A percentile compares a stretch with the other conserved stretches of the same genome.
These are phyloP conservation scores for Pleurotus sapidus DNA, from an alignment of 768 basidiomycete genomes.

Conservation along the genomic window DNA sequence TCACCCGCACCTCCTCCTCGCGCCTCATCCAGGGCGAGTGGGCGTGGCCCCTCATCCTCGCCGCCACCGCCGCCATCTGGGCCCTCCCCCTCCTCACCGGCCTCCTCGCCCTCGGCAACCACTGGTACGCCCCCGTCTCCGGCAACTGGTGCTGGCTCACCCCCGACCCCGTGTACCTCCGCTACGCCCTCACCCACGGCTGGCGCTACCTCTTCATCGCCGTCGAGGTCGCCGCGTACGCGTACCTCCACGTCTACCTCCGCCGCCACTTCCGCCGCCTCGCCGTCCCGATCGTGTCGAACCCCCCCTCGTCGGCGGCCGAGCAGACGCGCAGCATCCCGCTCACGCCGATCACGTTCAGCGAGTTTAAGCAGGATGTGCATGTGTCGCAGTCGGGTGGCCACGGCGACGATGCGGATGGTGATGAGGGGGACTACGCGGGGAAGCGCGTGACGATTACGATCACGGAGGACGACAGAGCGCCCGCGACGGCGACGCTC, in stretches of 20 bases:
- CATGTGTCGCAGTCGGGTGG: background rate
- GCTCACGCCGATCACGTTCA: constrained; percentile 5
- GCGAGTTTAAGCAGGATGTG: constrained; percentile 1
- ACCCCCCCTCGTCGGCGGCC: constrained; percentile 3
- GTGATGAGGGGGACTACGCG: background rate
- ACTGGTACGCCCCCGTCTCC: constrained; percentile 13
- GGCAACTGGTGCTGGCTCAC: constrained; percentile 17
- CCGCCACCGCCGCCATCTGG: background rate
- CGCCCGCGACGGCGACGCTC: too few relatives aligned
- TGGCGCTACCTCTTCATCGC: constrained; percentile 16
- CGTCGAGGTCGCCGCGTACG: constrained; percentile 10
- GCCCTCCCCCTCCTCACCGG: constrained; percentile 5
- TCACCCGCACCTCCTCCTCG: constrained; percentile 6
- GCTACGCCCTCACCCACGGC: constrained; percentile 14
- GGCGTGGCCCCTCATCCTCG: background rate
- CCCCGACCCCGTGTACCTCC: constrained; percentile 10
- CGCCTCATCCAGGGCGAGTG: constrained; percentile 2
- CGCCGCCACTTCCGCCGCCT: background rate
- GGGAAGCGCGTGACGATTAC: background rate
- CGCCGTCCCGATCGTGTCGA: constrained; percentile 5
- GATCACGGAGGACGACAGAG: background rate
- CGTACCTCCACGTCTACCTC: constrained; percentile 3
- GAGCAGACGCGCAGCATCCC: background rate
- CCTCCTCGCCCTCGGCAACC: constrained; percentile 12
- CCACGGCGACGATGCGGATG: too few relatives aligned